Percentiles rank a stretch among this genome's conserved stretches.
phyloP scores from a whole-genome alignment of 352 stramenopile genomes.

The Phytopythium aichiense region DNA sequence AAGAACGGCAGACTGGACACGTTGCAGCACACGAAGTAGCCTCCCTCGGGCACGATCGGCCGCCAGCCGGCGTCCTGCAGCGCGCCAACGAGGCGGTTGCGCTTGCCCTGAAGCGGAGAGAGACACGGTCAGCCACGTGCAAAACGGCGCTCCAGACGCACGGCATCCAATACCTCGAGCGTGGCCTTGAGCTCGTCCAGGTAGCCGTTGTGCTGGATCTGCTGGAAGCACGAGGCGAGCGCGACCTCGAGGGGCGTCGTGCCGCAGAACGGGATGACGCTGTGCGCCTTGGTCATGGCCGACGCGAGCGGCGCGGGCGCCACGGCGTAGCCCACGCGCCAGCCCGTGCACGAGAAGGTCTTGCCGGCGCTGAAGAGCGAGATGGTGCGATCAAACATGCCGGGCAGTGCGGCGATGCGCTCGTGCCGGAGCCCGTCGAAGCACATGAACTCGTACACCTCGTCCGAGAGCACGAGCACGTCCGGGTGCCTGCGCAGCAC shows the following conservation, averaged over 20 bases:
- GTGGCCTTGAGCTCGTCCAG: conserved; percentile 65
- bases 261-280: conserved; percentile 91
- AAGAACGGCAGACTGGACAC: conserved; percentile 65
- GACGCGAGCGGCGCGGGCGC: conserved; percentile 44
- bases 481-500: conserved; percentile 85
- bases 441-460: conserved; percentile 99
- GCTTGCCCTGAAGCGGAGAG: conserved; percentile 54
- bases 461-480: conserved; percentile 94
- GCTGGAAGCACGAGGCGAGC: conserved; percentile 83
- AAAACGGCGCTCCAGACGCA: neutral
- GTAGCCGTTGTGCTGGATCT: conserved; percentile 88
- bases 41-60: conserved; percentile 90
- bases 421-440: conserved; percentile 74
- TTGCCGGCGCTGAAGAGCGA: conserved; percentile 94
- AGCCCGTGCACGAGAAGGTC: conserved; percentile 93
- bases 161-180: conserved; percentile 27
- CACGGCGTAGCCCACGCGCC: conserved; percentile 87
- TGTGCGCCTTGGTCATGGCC: conserved; percentile 77
- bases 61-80: conserved; percentile 82
- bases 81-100: conserved; percentile 78
- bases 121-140: neutral
- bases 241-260: conserved; percentile 94
- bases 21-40: conserved; percentile 95
- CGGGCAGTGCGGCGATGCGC: conserved; percentile 70
- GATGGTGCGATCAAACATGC: conserved; percentile 87